A percentile compares a stretch with the other conserved stretches of the same genome.
Conservation (phyloP, 2,329 filamentous ascomycete genomes). For the Aspergillus fumigatus region DNA sequence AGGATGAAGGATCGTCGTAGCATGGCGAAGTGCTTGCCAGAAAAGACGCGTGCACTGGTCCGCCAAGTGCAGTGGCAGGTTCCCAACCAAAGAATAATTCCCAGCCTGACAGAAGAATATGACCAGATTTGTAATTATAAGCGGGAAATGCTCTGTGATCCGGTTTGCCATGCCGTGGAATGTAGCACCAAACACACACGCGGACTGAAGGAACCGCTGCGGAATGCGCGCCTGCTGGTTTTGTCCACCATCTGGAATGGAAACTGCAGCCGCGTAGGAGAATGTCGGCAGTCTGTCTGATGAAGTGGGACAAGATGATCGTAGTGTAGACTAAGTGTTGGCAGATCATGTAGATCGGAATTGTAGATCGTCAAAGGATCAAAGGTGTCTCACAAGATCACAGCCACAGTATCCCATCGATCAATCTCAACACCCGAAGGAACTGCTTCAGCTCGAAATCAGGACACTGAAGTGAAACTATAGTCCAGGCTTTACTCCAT, state of each 20-base stretch:
- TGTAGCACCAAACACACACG: conserved; percentile 10
- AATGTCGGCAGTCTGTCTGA: not conserved
- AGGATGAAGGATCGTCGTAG: conserved; percentile 1
- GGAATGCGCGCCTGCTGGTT: conserved; percentile 13
- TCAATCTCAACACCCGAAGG: not conserved
- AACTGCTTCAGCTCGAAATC: not conserved
- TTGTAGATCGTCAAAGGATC: not conserved
- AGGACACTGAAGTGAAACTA: not conserved
- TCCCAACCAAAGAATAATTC: not conserved
- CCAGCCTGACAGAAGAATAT: not conserved
- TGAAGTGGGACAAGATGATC: not conserved
- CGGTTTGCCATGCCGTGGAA: conserved; percentile 16
- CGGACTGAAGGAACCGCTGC: not conserved
- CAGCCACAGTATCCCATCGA: not conserved
- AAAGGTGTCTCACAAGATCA: not conserved
- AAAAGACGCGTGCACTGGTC: not conserved
- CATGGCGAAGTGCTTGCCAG: conserved; percentile 1
- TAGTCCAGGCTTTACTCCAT: not conserved
- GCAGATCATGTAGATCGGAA: not conserved
- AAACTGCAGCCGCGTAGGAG: conserved; percentile 7
- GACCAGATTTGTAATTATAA: conserved; percentile 10
- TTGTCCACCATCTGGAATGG: conserved; percentile 15
- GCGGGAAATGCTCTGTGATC: conserved; percentile 16
- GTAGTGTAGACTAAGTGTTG: not conserved
- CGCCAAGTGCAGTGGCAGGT: not conserved